Conservation (phyloP, 352 stramenopile genomes). For the Phytophthora cryptogea region DNA sequence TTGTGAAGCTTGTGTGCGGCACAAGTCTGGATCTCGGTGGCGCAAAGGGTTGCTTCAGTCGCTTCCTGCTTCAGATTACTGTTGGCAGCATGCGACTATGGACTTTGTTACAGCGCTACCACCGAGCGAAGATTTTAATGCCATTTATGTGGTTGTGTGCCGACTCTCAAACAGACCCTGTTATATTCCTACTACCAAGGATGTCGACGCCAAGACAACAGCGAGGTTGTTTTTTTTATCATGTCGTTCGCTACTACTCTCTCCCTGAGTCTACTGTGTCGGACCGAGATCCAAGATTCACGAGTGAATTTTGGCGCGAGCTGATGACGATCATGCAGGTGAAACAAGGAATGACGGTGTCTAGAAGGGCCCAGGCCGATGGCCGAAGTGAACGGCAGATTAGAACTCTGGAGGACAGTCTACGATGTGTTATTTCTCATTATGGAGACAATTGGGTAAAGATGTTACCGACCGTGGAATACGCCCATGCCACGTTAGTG, state of each 20-base stretch:
- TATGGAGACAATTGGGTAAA: conserved; percentile 12
- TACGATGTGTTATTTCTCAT: conserved; percentile 12
- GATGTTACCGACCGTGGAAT: conserved; percentile 13
- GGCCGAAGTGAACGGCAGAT: conserved; percentile 8
- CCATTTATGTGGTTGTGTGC: conserved; percentile 5
- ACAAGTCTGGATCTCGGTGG: too few species aligned
- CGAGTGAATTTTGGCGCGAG: conserved; percentile 8
- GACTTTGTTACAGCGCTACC: conserved; percentile 8
- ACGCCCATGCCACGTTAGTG: conserved; percentile 9
- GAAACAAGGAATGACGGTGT: conserved; percentile 13
- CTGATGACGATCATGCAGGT: conserved; percentile 16
- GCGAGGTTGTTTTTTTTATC: conserved; percentile 8
- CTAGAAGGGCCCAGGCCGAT: conserved; percentile 10
- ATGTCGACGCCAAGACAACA: conserved; percentile 7
- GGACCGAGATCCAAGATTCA: conserved; percentile 1
- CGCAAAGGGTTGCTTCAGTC: neutral
- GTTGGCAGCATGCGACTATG: conserved; percentile 4
- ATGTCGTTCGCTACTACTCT: conserved; percentile 6
- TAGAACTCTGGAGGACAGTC: conserved; percentile 8
- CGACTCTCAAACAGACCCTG: conserved; percentile 4
- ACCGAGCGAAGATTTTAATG: conserved; percentile 6
- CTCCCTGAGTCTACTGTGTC: neutral
- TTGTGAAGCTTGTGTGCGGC: too few species aligned
- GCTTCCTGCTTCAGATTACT: neutral
- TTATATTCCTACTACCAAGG: conserved; percentile 8